phyloP scores from a whole-genome alignment of 2,329 filamentous ascomycete genomes.

The Ramichloridium luteum region DNA sequence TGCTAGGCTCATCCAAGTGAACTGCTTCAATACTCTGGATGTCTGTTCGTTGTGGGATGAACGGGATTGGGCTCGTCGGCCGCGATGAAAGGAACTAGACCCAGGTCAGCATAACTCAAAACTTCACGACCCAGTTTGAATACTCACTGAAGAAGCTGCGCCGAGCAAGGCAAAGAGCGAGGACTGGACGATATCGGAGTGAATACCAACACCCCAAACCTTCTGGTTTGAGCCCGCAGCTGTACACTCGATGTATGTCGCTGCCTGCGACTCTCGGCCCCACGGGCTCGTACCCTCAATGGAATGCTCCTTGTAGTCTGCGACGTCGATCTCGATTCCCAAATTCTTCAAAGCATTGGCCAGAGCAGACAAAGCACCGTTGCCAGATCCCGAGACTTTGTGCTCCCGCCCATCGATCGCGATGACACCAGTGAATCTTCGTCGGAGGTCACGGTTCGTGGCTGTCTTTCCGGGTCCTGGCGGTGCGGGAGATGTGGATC shows the following conservation, averaged over 20 bases:
- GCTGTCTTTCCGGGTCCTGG: conserved; percentile 50
- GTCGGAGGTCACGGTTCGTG: conserved; percentile 58
- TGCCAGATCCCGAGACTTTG: conserved; percentile 66
- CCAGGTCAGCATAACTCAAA: not conserved
- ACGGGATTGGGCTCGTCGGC: conserved; percentile 54
- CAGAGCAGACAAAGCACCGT: conserved; percentile 80
- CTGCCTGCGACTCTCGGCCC: conserved; percentile 75
- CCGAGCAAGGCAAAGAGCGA: conserved; percentile 75
- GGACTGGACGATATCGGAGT: conserved; percentile 84
- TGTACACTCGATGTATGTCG: conserved; percentile 85
- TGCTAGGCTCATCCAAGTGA: conserved; percentile 18
- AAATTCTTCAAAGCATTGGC: conserved; percentile 67
- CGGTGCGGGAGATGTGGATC: conserved; percentile 61
- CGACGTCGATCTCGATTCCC: conserved; percentile 78
- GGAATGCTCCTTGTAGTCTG: conserved; percentile 92
- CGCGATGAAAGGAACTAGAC: conserved; percentile 59
- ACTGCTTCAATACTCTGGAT: conserved; percentile 20
- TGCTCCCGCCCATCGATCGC: conserved; percentile 71
- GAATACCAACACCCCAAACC: conserved; percentile 84
- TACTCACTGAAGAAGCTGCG: conserved; percentile 74
- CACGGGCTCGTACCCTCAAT: conserved; percentile 35
- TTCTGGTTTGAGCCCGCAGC: conserved; percentile 53
- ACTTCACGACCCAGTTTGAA: not conserved
- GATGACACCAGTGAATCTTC: conserved; percentile 76
- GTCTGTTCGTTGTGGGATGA: conserved; percentile 46